Evolutionary conservation across 257 asterid genomes (phyloP).

Genomic region (Solanum chiquidenum): DNA sequence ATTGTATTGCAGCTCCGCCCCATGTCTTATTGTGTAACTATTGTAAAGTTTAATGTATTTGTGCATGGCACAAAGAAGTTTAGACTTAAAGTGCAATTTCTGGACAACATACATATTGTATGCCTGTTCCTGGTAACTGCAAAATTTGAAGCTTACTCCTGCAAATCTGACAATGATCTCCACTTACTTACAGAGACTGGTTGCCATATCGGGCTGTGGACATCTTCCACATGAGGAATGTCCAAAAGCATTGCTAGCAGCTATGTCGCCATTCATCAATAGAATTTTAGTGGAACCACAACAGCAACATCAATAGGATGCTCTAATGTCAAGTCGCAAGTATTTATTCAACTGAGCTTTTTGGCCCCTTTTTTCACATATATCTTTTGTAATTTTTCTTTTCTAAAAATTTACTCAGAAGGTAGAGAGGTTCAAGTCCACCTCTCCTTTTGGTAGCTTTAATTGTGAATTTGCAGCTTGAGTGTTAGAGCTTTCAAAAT

Average conservation of each 20-base stretch:
- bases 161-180: neutral
- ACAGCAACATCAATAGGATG: constrained; percentile 26
- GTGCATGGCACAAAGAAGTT: neutral
- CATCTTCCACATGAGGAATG: constrained; percentile 99
- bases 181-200: constrained; percentile 59
- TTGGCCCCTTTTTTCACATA: neutral
- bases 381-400: constrained; percentile 15
- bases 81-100: neutral
- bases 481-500: constrained; percentile 5
- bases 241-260: constrained; percentile 88
- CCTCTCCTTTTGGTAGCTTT: constrained; percentile 38
- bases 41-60: neutral
- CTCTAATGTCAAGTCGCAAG: neutral
- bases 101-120: neutral
- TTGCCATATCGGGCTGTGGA: constrained; percentile 90
- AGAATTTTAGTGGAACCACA: constrained; percentile 46
- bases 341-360: constrained; percentile 1
- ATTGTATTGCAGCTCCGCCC: neutral
- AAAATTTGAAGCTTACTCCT: neutral
- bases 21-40: neutral
- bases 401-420: constrained; percentile 2
- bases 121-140: neutral
- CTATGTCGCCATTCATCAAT: constrained; percentile 69
- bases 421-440: constrained; percentile 36
- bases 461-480: constrained; percentile 6